Base-by-base conservation (phyloP, 2,329 filamentous ascomycete genomes). In the Venturia asperata region DNA sequence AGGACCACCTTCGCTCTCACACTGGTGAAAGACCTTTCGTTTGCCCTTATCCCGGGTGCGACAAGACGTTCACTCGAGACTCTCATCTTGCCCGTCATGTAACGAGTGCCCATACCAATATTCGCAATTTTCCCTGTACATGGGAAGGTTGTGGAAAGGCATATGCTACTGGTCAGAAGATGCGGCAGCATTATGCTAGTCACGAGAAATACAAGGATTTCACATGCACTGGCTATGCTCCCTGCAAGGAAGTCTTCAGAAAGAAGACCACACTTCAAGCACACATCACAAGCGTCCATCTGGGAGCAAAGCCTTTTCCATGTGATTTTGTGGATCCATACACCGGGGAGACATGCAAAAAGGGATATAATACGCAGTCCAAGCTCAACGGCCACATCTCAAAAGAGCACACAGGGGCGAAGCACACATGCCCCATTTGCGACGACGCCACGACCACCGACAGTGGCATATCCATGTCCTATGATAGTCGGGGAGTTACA, bases 71-170 rank as follows among this genome's bases (percentile, higher is more conserved):
- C 74, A 84, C 91, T 17, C 90, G 94, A 67, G 85, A 91, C 69
- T 93, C 93, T 70, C 92, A 97, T 76, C 81, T 97, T 21, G 87
- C 88, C 67, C 88, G 92, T 69, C 93, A 97, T 74, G 77, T 95
- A 72, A 92, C 92, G 73, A 89, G 89, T 65, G 87, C 88, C 13
- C 93, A 97, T 74, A 88, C 84, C 24, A 80, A 85, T 64, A 83
- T 91, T 68, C 83, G 88, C 66, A 83, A 86, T 60, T 88, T 91
- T 74, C 75, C 83, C 34, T 97, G 92, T 77, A 79, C 82, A n/a
- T 85, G 85, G 71, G 81, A 85, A 17, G 86, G 82, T 6, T 97
- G 93, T 73, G 85, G 81, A 62, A 94, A 93, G 79, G 86, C 83
- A 42, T 97, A 97, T 73, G 83, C 90, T 62, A 96, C 90, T 0